Base-by-base conservation (phyloP, 1,139 yeast species). In the Kodamaea sp. region DNA sequence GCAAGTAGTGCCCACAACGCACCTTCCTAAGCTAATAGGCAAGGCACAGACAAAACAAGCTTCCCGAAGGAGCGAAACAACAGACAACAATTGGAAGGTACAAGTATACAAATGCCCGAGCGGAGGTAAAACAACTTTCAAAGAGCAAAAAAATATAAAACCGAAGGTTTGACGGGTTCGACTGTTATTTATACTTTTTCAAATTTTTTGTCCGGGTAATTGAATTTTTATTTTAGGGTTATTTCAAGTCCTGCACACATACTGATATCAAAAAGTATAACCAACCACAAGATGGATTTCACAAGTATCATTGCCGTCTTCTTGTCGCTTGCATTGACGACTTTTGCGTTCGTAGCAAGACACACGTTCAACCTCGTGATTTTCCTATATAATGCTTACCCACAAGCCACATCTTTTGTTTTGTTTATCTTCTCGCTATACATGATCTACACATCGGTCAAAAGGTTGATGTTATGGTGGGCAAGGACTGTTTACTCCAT, bases 21-120 rank as follows among this genome's bases (percentile, higher is more conserved):
- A 43, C 53, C 60, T 63, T 65, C 79, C 78, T 73, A 74, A 75
- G 45, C 59, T 54, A 75, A 75, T 74, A 73, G 77, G 78, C 78
- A 70, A 67, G 54, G 48, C 45, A 43, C 48, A 35, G 28, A 31
- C 38, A 37, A 40, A 15, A 32, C 43, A 24, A 39, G 50, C 50
- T 45, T 48, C 41, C 31, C 39, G 40, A 32, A 44, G 41, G 44
- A 40, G 50, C 50, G 50, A 43, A 43, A 58, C 51, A 44, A 45
- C 48, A 52, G 58, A 55, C 61, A 57, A 52, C 56, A 57, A 55
- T 54, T 61, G 46, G 46, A 45, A 50, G 54, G 40, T 42, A 47
- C 63, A 53, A 48, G 51, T 46, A 42, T 56, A 66, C 61, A 65
- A 60, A 58, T 60, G 60, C 64, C 46, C 50, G 49, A 52, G 54